Conservation (phyloP, 257 asterid species). For the Misopates orontium region DNA sequence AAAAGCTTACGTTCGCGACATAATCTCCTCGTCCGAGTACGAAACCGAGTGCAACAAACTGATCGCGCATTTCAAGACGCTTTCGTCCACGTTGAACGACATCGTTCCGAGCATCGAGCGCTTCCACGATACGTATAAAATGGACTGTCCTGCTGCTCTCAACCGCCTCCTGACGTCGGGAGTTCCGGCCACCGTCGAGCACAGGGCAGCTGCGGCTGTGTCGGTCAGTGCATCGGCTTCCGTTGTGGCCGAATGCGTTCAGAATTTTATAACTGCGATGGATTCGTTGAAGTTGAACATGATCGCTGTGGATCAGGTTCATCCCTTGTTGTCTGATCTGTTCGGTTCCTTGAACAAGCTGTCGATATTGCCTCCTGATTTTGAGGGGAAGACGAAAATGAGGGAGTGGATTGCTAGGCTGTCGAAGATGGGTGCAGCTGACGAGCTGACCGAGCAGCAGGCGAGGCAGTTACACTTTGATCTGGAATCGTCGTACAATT, state of each 20-base stretch:
- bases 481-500: slow-evolving; percentile 88
- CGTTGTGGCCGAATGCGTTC: slow-evolving; percentile 87
- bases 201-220: slow-evolving; percentile 59
- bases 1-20: slow-evolving; percentile 79
- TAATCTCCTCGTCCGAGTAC: slow-evolving; percentile 57
- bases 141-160: slow-evolving; percentile 81
- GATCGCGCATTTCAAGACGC: slow-evolving; percentile 77
- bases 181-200: slow-evolving; percentile 93
- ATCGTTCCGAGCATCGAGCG: slow-evolving; percentile 78
- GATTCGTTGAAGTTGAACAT: slow-evolving; percentile 82
- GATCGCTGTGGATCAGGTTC: slow-evolving; percentile 96
- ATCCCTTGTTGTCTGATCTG: slow-evolving; percentile 77
- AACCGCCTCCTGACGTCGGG: slow-evolving; percentile 77
- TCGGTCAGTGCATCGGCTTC: slow-evolving; percentile 69
- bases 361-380: slow-evolving; percentile 73
- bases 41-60: slow-evolving; percentile 76
- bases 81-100: slow-evolving; percentile 71
- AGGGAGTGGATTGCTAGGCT: slow-evolving; percentile 86
- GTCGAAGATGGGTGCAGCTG: slow-evolving; percentile 90
- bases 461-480: slow-evolving; percentile 96
- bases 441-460: slow-evolving; percentile 95
- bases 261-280: slow-evolving; percentile 90
- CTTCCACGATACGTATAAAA: slow-evolving; percentile 76
- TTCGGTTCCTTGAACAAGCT: slow-evolving; percentile 81
- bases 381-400: slow-evolving; percentile 94